These are phyloP conservation scores for Colletotrichum horii DNA, from an alignment of 2,329 filamentous ascomycete species.

Conservation along the genomic window DNA sequence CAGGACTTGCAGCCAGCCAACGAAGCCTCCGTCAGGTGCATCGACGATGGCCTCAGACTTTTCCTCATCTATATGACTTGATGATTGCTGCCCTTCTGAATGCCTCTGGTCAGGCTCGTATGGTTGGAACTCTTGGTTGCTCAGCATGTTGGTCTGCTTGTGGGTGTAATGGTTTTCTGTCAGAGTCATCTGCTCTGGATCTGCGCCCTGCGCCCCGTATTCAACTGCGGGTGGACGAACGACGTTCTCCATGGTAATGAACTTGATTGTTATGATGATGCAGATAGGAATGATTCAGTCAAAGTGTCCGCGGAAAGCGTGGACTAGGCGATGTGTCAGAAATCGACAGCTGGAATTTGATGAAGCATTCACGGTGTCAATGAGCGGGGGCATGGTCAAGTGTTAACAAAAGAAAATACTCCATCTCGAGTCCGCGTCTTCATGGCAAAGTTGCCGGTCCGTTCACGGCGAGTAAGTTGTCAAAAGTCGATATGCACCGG, in stretches of 20 bases:
- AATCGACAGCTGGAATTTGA: neutral
- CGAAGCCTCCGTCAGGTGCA: slow-evolving; percentile 15
- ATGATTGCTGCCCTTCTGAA: neutral
- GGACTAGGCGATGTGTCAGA: neutral
- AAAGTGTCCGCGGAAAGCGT: neutral
- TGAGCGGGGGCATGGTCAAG: neutral
- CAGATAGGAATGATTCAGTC: neutral
- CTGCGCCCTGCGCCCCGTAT: neutral
- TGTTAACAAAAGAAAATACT: neutral
- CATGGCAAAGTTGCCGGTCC: neutral
- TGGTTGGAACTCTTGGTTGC: neutral
- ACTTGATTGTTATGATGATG: neutral
- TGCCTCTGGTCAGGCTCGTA: neutral
- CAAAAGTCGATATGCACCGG: neutral
- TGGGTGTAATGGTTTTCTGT: neutral
- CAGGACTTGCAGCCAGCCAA: slow-evolving; percentile 41
- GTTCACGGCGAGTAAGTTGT: neutral
- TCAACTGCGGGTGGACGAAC: neutral
- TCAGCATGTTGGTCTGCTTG: neutral
- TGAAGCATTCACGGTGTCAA: neutral
- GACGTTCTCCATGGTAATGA: neutral
- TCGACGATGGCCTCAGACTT: neutral
- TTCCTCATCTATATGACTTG: neutral
- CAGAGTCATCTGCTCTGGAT: neutral
- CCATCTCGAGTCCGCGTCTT: neutral